Evolutionary conservation across 441 rosid genomes (phyloP).

Genomic region (Flueggea neowawraea): DNA sequence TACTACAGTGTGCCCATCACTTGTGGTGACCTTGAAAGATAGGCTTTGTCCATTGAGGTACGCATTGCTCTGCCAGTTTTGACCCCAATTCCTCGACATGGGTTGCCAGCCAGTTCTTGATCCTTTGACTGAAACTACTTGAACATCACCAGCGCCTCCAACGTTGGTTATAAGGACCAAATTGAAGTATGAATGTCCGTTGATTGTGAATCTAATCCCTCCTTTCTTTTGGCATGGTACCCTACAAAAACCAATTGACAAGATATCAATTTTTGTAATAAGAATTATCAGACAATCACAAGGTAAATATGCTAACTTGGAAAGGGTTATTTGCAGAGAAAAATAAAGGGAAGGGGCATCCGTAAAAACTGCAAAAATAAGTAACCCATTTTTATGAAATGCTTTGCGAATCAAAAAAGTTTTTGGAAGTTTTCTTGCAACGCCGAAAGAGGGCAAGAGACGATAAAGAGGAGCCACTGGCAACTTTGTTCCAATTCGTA

Average conservation of each 20-base stretch:
- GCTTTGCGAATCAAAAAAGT: too few relatives aligned
- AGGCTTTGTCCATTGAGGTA: conserved; percentile 35
- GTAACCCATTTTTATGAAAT: too few relatives aligned
- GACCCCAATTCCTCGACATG: conserved; percentile 44
- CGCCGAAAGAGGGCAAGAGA: too few relatives aligned
- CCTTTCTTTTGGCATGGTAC: conserved; percentile 27
- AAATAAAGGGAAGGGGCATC: too few relatives aligned
- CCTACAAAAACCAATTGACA: conserved; percentile 33
- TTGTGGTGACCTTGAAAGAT: conserved; percentile 31
- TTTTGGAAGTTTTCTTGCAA: too few relatives aligned
- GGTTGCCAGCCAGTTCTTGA: conserved; percentile 30
- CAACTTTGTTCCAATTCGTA: too few relatives aligned
- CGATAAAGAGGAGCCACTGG: too few relatives aligned
- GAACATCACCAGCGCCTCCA: conserved; percentile 38
- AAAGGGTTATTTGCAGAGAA: too few relatives aligned
- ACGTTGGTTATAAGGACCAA: conserved; percentile 36
- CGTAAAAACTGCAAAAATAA: too few relatives aligned
- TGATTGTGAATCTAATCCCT: conserved; percentile 38
- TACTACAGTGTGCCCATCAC: conserved; percentile 23
- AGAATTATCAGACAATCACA: too few relatives aligned
- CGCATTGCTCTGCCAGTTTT: conserved; percentile 44
- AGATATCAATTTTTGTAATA: conserved; percentile 24
- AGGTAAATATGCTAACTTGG: too few relatives aligned
- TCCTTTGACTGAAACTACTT: conserved; percentile 26
- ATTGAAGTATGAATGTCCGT: conserved; percentile 41